Evolutionary conservation across 805 yeast genomes (phyloP), one percentile per base, ranked within the genome.

Genomic region (Barnettozyma sp.): DNA sequence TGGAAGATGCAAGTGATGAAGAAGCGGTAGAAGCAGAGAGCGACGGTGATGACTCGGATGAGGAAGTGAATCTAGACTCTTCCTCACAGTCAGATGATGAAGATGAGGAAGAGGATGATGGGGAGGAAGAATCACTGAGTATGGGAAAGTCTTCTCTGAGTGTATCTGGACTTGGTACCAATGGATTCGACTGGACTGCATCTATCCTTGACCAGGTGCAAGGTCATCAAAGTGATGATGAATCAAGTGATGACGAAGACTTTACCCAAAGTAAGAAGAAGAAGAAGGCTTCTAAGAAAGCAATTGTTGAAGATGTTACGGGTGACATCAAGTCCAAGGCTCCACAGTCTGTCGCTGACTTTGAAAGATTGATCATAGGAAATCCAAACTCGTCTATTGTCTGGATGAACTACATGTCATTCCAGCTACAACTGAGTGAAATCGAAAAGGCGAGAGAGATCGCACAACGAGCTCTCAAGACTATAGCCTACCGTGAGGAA

Each of bases 351-450:
- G 82, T 77, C 28, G 65, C 78, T 31, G 99, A 92, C 59, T 92
- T 87, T 52, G 99, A 92, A 63, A 77, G 98, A 53, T 64, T 92
- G 46, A 70, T 92, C 37, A 73, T 92, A 41, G 94, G 97, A 56
- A 82, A 82, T 55, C 97, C 98, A 32, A 82, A 85, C 65, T 85
- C 95, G 3, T 90, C 98, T 2, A 73, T 88, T 23, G 62, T 86
- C 39, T 92, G 98, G 98, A 90, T 92, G 84, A 85, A 88, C 62
- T 92, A 83, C 63, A 92, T 92, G 96, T 88, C 97, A 4, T 92
- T 90, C 81, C 95, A 88, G 60, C 70, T 92, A 45, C 96, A 88
- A 60, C 68, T 90, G 44, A 83, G 95, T 65, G 98, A 92, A 60
- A 66, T 87, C 40, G 97, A 90, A 25, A 86, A 84, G 61, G 96